Base-by-base conservation (phyloP, 176 grass and related monocot species). In the Guadua angustifolia region DNA sequence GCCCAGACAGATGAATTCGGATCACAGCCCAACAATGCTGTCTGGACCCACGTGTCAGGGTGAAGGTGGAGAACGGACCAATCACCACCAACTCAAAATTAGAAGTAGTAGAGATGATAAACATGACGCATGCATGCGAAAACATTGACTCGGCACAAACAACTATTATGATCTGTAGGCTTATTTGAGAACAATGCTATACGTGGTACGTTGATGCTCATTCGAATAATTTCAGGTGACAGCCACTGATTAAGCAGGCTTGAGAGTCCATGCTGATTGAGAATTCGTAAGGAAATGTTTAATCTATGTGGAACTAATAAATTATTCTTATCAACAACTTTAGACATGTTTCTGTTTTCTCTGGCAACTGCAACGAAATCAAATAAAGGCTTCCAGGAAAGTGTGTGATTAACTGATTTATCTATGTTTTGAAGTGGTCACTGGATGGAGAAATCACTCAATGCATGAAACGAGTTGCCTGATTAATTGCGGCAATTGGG, bases 111-210 rank as follows among this genome's bases (percentile, higher is more conserved):
- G n/a, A n/a, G n/a, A 78, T 40, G 7, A 14, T 24, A 71, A 65
- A 72, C 71, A 66, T 66, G 83, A 40, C 88, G 74, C 83, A 73
- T 82, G 64, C 78, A 77, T 78, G 65, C 73, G 88, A 73, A 84
- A 86, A 13, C 67, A 79, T 38, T 52, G n/a, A 8, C 60, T 2
- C n/a, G 67, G 58, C 61, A 78, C 73, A 79, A 84, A 73, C 53
- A 29, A 71, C 18, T 89, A 80, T 43, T 50, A 59, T 53, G 39
- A 38, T 79, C 47, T 63, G 71, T 39, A 1, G 60, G 6, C 12
- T 88, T 67, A 59, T 84, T 59, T 78, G 9, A 63, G 56, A 73
- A 73, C 58, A 67, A 67, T 84, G 58, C 57, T 84, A 67, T 22
- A 26, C 59, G 59, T 74, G n/a, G n/a, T n/a, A 50, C 24, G 9